Conservation (phyloP, 108 stramenopile species). For the Parietichytrium sp. region DNA sequence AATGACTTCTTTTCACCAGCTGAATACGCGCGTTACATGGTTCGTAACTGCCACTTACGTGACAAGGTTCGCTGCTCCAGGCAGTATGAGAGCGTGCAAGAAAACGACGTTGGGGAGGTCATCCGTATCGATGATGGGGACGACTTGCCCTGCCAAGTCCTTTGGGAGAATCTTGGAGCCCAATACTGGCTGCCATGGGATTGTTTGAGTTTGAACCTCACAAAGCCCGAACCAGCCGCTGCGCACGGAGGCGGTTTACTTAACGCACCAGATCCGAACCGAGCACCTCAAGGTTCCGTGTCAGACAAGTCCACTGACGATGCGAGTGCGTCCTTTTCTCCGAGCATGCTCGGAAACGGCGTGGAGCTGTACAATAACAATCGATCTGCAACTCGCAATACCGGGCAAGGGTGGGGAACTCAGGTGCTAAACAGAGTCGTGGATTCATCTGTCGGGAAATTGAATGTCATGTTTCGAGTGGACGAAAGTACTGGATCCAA, state of each 20-base stretch:
- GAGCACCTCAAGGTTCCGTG: not conserved
- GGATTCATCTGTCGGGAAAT: not conserved
- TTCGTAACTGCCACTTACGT: not conserved
- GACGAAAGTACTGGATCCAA: not conserved
- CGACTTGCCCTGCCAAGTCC: constrained; percentile 21
- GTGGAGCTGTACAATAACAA: constrained; percentile 35
- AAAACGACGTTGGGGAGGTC: constrained; percentile 10
- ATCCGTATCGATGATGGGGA: constrained; percentile 34
- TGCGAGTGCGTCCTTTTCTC: not conserved
- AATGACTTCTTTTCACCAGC: not conserved
- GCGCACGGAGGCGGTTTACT: not conserved
- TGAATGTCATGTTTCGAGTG: constrained; percentile 16
- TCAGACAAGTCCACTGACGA: not conserved
- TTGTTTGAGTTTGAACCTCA: not conserved
- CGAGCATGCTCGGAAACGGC: not conserved
- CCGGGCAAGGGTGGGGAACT: not conserved
- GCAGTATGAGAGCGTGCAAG: constrained; percentile 25
- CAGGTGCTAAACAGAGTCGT: not conserved
- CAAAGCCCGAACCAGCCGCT: not conserved
- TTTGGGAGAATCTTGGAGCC: constrained; percentile 28
- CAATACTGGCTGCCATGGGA: constrained; percentile 38
- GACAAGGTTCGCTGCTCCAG: constrained; percentile 25
- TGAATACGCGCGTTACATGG: constrained; percentile 29
- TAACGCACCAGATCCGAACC: too few species aligned
- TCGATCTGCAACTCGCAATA: not conserved